Evolutionary conservation across 495 filamentous ascomycete genomes (phyloP), one percentile per base, ranked within the genome.

Genomic region (Annulohypoxylon nitens): DNA sequence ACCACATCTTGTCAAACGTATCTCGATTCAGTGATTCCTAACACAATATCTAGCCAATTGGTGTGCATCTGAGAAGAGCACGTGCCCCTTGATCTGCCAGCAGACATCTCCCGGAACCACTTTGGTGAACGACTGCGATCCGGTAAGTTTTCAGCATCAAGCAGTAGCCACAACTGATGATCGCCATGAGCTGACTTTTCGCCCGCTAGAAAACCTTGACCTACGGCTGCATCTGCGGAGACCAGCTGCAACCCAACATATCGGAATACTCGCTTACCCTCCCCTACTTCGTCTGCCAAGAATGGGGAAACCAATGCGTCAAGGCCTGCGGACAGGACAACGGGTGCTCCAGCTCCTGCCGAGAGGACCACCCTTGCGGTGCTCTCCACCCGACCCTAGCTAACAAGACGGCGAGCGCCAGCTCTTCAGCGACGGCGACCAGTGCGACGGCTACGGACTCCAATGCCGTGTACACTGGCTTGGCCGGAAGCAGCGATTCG

Each of bases 211-310:
- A 86, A 72, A 86, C 86, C 3, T 86, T 97, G 34, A 80, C 72
- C 45, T 97, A 92, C 82, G 77, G 80, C 70, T 97, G 94, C 76
- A 80, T 93, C 75, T 97, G 94, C 85, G 86, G 83, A 77, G 91
- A 95, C 82, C 86, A 88, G 73, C 75, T 83, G 69, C 80, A 86
- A 41, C 94, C 94, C 70, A 97, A 97, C 78, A 81, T 92, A 23
- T 88, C 91, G 73, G 86, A 97, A 78, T 97, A 92, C 86, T 92
- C 92, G 20, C 87, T 92, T 76, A 97, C 94, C 4, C 87, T 97
- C 33, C 93, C 94, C 7, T 97, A 91, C 87, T 94, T 89, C 82
- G 84, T 91, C 70, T 97, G 94, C 87, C 88, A 87, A 12, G 86
- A 91, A 78, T 87, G 86, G 81, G 90, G 88, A 74, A 89, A 83